These are phyloP conservation scores for Austroboletus festivus DNA, from an alignment of 768 basidiomycete species.

Conservation along the genomic window DNA sequence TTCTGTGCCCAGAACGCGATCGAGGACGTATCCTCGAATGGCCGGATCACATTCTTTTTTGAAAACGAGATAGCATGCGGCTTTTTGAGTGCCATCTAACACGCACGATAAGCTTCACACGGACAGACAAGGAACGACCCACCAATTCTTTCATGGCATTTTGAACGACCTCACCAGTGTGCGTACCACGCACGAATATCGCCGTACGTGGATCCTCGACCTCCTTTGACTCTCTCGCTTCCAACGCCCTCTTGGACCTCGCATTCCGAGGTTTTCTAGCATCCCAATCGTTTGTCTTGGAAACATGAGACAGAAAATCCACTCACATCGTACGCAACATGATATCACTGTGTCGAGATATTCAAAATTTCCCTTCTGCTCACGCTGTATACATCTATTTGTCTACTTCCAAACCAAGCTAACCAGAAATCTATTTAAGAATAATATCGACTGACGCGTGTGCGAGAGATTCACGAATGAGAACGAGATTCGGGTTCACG, in stretches of 20 bases:
- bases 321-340: slow-evolving; percentile 35
- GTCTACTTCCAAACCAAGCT: too few relatives aligned
- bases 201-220: slow-evolving; percentile 85
- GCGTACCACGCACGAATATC: slow-evolving; percentile 87
- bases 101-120: not conserved
- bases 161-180: slow-evolving; percentile 78
- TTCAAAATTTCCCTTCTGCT: too few relatives aligned
- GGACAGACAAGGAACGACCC: slow-evolving; percentile 27
- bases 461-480: too few relatives aligned
- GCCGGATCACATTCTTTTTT: slow-evolving; percentile 88
- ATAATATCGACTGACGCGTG: too few relatives aligned
- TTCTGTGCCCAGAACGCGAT: slow-evolving; percentile 92
- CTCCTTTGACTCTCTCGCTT: slow-evolving; percentile 84
- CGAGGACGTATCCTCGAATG: slow-evolving; percentile 80
- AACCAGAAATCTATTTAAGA: too few relatives aligned
- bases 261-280: slow-evolving; percentile 92
- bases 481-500: too few relatives aligned
- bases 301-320: not conserved
- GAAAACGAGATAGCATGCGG: slow-evolving; percentile 90
- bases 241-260: slow-evolving; percentile 84
- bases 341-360: too few relatives aligned
- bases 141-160: slow-evolving; percentile 88
- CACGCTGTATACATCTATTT: too few relatives aligned
- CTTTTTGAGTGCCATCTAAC: slow-evolving; percentile 89
- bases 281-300: not conserved